Conservation (phyloP, 352 stramenopile species). For the Phytopythium chamaehyphon region DNA sequence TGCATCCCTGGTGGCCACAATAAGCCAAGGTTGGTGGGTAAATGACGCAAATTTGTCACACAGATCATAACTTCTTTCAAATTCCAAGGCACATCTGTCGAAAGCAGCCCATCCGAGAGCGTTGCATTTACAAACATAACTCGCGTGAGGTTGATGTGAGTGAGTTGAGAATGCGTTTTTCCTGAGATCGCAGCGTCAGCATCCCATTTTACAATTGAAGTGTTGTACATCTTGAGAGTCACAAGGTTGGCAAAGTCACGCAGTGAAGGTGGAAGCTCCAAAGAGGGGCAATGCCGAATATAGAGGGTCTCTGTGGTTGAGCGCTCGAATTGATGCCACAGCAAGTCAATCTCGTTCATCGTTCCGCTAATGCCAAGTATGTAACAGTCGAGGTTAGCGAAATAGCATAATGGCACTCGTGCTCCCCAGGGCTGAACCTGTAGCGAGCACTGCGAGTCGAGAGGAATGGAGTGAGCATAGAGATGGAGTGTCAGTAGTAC, state of each 20-base stretch:
- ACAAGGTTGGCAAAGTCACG: slow-evolving; percentile 13
- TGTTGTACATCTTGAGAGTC: slow-evolving; percentile 34
- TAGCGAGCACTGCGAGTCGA: slow-evolving; percentile 11
- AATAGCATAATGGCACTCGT: slow-evolving; percentile 16
- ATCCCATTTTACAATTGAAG: slow-evolving; percentile 21
- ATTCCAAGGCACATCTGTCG: slow-evolving; percentile 5
- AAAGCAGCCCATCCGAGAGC: slow-evolving; percentile 5
- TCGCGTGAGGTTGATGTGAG: slow-evolving; percentile 15
- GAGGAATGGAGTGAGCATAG: background rate
- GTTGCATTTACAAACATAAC: slow-evolving; percentile 16
- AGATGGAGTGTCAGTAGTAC: background rate
- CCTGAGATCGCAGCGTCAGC: slow-evolving; percentile 20
- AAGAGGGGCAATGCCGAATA: slow-evolving; percentile 21
- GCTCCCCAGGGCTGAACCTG: slow-evolving; percentile 20
- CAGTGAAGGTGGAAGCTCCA: slow-evolving; percentile 18
- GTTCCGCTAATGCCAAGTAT: slow-evolving; percentile 5
- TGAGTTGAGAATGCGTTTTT: slow-evolving; percentile 15
- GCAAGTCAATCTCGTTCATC: slow-evolving; percentile 7
- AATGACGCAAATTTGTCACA: slow-evolving; percentile 7
- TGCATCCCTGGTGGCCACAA: slow-evolving; percentile 4
- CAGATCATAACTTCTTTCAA: slow-evolving; percentile 13
- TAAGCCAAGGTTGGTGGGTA: slow-evolving; percentile 8
- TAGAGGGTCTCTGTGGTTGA: slow-evolving; percentile 15
- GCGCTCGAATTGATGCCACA: slow-evolving; percentile 14
- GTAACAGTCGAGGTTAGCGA: slow-evolving; percentile 26